Base-by-base conservation (phyloP, 805 yeast species). In the Schwanniomyces pseudopolymorphus region DNA sequence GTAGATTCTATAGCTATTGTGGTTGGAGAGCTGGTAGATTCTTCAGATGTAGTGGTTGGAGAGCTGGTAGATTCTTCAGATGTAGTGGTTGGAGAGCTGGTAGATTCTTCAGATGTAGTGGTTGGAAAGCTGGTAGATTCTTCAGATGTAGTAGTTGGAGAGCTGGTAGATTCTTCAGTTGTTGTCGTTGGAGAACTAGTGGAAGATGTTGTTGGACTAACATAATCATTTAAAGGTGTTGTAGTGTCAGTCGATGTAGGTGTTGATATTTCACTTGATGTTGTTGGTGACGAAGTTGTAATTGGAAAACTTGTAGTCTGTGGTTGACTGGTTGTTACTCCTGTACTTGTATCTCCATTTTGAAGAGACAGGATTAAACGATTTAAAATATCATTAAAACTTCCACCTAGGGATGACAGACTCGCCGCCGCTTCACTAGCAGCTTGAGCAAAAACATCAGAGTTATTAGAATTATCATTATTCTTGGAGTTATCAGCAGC, bases 251-350 rank as follows among this genome's bases (percentile, higher is more conserved):
- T 22, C 5, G 31, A 24, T 10, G 40, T 22, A n/a, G 40, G 40
- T 36, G 19, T n/a, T 17, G 20, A 22, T 6, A 9, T 4, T 8
- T 11, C 16, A 13, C 19, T 33, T 33, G 38, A 13, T 9, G 39
- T 28, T 16, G 42, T 26, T 14, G 40, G 26, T 14, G 43, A 16
- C 17, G 49, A 39, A 38, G 28, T 36, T 21, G 43, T 31, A 8
- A 35, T 31, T 11, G 24, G 38, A 20, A 39, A 7, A 11, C 33
- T 19, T 9, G 24, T 4, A 9, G 36, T 17, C n/a, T 16, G 37
- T 16, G 37, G 5, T n/a, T 27, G 33, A 27, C 33, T 17, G 16
- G 20, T 36, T 8, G 38, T 35, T 9, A 25, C 11, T 36, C 9
- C 24, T 16, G 25, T 2, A 36, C 5, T 36, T 8, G 25, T 36